Evolutionary conservation across 805 yeast species (phyloP), one percentile per base, ranked within the genome.

Genomic region (Zygosaccharomyces gambellarensis): DNA sequence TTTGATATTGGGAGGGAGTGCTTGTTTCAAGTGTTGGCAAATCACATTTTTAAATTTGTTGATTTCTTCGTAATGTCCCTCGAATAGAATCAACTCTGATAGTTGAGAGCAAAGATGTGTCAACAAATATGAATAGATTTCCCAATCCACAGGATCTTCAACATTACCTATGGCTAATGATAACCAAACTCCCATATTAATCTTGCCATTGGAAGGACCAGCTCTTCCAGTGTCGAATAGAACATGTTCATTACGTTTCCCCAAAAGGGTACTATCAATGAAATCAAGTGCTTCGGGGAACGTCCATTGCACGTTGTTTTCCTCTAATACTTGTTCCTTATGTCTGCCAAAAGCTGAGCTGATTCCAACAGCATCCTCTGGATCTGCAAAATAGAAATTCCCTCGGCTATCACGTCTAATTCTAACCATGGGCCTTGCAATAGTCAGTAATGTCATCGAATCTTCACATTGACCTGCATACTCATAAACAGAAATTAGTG

Each of bases 61-160:
- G 10, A 80, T 71, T 23, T 71, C 73, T 4, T 65, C 65, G n/a
- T 61, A 63, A 23, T 76, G 69, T 3, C 70, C 65, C 30, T 68
- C 64, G 54, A 84, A 84, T 7, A 87, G 67, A 11, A 65, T 67
- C 53, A 81, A 62, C 56, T 81, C 83, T 9, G 86, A 72, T 28
- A 87, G 59, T 58, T 87, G 95, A 0, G 87, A 79, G 57, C 89
- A 82, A 47, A 86, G 72, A 63, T 85, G 88, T 0, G 85, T 79
- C 72, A 83, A 71, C 1, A 81, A 64, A 58, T 73, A 84, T 0
- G 90, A 80, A 62, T 82, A 87, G 0, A 80, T 62, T 53, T 85
- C 92, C 94, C 92, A 87, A 51, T 78, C 76, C 14, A 78, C 71
- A 36, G 81, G 81, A 3, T 71, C 70, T 10, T 76, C 76, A 54